Percentiles rank a stretch among this genome's conserved stretches.
Conservation (phyloP, 2,329 filamentous ascomycete genomes). For the Cordyceps cateniannulata region DNA sequence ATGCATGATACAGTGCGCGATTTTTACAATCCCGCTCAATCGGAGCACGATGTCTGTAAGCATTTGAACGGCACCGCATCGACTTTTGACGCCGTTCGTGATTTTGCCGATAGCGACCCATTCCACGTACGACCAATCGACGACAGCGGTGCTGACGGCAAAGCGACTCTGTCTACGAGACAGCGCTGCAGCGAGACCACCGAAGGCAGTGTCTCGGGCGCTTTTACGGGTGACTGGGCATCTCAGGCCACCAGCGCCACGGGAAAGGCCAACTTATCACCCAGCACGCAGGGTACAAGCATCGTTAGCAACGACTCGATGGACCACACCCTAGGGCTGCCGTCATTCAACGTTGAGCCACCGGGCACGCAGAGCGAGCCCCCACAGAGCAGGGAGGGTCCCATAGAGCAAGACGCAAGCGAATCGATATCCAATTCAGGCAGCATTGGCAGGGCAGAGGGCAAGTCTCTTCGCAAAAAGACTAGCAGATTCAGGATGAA, state of each 20-base stretch:
- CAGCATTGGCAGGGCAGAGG: constrained; percentile 41
- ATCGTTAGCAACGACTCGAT: constrained; percentile 55
- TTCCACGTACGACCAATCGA: constrained; percentile 32
- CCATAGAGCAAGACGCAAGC: constrained; percentile 18
- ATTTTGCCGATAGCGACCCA: constrained; percentile 44
- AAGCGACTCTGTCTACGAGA: constrained; percentile 37
- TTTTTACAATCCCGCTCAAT: constrained; percentile 17
- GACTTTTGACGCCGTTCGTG: constrained; percentile 38
- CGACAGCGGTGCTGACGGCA: constrained; percentile 28
- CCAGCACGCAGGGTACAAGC: constrained; percentile 60
- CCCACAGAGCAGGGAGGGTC: constrained; percentile 27
- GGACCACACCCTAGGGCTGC: constrained; percentile 42
- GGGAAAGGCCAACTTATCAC: constrained; percentile 57
- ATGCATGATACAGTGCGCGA: neutral
- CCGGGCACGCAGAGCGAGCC: neutral
- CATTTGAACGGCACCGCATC: constrained; percentile 34
- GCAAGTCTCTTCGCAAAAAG: constrained; percentile 52
- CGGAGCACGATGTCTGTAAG: constrained; percentile 26
- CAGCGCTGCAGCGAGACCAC: constrained; percentile 57
- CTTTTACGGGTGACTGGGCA: constrained; percentile 52
- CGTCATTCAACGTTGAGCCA: constrained; percentile 32
- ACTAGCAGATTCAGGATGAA: constrained; percentile 59
- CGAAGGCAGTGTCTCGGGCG: constrained; percentile 50
- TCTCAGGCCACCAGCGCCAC: constrained; percentile 58
- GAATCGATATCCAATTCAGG: constrained; percentile 31